Conservation (phyloP, 148 eudicot species). For the Chenopodium formosanum region DNA sequence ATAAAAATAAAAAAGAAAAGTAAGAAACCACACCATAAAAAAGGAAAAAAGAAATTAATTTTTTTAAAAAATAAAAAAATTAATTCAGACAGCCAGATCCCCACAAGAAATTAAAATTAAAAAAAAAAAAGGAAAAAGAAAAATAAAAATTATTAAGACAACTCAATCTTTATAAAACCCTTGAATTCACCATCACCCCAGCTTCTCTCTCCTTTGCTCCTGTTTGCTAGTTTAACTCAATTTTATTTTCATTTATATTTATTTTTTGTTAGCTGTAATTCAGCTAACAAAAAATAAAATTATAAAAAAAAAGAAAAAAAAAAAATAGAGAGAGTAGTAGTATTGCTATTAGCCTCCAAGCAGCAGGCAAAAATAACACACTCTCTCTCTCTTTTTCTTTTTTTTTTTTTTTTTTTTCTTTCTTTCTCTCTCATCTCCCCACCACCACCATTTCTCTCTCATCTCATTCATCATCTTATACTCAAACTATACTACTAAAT, state of each 20-base stretch:
- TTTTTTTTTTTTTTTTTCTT: not conserved
- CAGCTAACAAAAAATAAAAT: not conserved
- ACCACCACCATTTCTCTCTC: not conserved
- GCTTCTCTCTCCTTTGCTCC: constrained; percentile 10
- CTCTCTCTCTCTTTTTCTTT: not conserved
- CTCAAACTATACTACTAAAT: too few relatives aligned
- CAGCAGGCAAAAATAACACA: not conserved
- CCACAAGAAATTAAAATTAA: constrained; percentile 36
- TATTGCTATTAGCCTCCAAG: not conserved
- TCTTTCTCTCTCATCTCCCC: constrained; percentile 16
- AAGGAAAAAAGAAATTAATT: constrained; percentile 25
- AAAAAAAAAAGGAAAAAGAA: not conserved
- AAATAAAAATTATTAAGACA: constrained; percentile 23
- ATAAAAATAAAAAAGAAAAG: constrained; percentile 14
- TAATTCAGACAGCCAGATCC: constrained; percentile 69
- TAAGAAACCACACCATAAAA: constrained; percentile 28
- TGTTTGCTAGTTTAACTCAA: constrained; percentile 2
- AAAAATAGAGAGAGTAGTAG: not conserved
- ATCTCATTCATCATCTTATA: too few relatives aligned
- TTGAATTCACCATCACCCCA: constrained; percentile 65
- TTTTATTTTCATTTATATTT: not conserved
- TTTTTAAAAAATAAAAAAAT: not conserved
- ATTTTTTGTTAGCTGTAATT: constrained; percentile 35
- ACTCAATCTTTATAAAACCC: constrained; percentile 69
- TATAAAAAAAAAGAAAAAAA: too few relatives aligned